These are phyloP conservation scores for Russula emetica DNA, from an alignment of 768 basidiomycete species.

Conservation along the genomic window DNA sequence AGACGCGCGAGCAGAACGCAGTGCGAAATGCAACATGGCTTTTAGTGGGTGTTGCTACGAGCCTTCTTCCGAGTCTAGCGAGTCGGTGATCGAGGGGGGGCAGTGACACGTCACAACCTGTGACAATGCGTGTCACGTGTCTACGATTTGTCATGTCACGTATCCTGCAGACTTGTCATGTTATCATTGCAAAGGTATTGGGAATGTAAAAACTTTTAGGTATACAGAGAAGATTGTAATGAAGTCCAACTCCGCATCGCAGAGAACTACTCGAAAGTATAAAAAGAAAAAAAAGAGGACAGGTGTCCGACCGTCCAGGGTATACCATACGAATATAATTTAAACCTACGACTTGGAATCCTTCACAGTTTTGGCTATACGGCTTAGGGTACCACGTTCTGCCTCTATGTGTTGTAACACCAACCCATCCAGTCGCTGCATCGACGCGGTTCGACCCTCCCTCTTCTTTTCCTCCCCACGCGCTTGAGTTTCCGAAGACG, in stretches of 20 bases:
- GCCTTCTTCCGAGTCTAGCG: background rate
- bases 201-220: conserved; percentile 6
- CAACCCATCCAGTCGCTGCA: conserved; percentile 72
- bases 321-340: conserved; percentile 18
- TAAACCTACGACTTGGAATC: conserved; percentile 24
- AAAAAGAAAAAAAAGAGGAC: background rate
- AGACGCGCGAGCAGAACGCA: conserved; percentile 32
- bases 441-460: conserved; percentile 51
- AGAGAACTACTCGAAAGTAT: conserved; percentile 6
- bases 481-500: conserved; percentile 16
- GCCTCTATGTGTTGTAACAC: conserved; percentile 77
- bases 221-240: conserved; percentile 20
- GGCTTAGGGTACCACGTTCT: conserved; percentile 73
- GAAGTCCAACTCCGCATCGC: conserved; percentile 16
- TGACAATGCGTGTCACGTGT: background rate
- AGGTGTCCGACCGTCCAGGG: conserved; percentile 17
- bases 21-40: conserved; percentile 34
- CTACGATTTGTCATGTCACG: background rate
- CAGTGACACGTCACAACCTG: conserved; percentile 10
- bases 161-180: background rate
- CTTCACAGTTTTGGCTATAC: conserved; percentile 52
- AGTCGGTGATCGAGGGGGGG: conserved; percentile 13
- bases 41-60: conserved; percentile 16
- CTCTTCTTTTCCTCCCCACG: conserved; percentile 28
- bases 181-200: conserved; percentile 3